phyloP scores from a whole-genome alignment of 1,139 yeast species.

The Pichia norvegensis region DNA sequence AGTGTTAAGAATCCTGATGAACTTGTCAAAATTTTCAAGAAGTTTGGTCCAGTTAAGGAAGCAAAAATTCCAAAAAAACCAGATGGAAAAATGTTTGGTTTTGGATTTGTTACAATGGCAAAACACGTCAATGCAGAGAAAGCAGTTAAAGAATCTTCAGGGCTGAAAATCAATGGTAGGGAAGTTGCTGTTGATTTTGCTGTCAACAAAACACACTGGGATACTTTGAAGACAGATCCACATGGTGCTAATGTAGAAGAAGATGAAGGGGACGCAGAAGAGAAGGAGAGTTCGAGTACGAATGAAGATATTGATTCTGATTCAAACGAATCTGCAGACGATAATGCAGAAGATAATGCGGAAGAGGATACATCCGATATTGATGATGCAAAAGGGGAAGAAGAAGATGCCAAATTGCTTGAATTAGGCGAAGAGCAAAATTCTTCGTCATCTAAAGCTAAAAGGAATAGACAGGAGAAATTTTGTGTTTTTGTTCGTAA shows the following conservation, averaged over 20 bases:
- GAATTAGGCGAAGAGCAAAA: conserved; percentile 16
- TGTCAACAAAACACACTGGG: conserved; percentile 80
- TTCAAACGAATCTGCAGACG: conserved; percentile 16
- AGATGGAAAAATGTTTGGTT: conserved; percentile 89
- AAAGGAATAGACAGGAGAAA: conserved; percentile 57
- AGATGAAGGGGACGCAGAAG: conserved; percentile 26
- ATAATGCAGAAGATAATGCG: conserved; percentile 22
- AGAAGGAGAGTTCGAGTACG: conserved; percentile 27
- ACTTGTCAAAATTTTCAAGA: conserved; percentile 60
- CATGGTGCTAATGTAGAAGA: conserved; percentile 34
- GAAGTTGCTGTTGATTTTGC: conserved; percentile 94
- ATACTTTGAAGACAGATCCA: conserved; percentile 37
- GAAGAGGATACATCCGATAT: conserved; percentile 27
- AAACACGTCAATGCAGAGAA: conserved; percentile 68
- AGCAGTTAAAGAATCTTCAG: conserved; percentile 69
- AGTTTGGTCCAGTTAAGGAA: conserved; percentile 82
- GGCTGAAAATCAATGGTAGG: conserved; percentile 80
- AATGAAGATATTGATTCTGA: conserved; percentile 16
- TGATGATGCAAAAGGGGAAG: conserved; percentile 21
- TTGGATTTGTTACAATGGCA: conserved; percentile 90
- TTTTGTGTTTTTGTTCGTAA: conserved; percentile 78
- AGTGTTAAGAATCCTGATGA: conserved; percentile 73
- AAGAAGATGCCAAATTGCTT: conserved; percentile 27
- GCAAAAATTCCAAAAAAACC: conserved; percentile 83
- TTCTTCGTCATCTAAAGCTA: conserved; percentile 30